Conservation (phyloP, 2,329 filamentous ascomycete genomes). For the Trichoderma sp. region DNA sequence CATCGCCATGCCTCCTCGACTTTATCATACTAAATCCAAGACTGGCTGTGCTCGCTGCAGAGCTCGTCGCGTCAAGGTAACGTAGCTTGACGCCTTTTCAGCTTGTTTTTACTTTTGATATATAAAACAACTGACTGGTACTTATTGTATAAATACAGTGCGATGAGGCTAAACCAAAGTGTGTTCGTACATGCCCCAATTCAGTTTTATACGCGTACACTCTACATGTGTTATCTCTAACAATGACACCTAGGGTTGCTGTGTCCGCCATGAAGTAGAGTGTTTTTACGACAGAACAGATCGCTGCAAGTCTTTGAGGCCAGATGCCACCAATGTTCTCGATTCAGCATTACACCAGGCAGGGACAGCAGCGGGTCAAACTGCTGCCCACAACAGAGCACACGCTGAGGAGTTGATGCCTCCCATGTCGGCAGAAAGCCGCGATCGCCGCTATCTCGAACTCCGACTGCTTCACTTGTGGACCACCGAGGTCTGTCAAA, state of each 20-base stretch:
- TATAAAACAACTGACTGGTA: neutral
- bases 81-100: rapidly evolving
- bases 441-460: neutral
- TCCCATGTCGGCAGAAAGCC: neutral
- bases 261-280: neutral
- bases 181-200: neutral
- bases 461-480: neutral
- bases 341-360: neutral
- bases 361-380: neutral
- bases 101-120: neutral
- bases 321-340: neutral
- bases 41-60: neutral
- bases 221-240: neutral
- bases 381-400: neutral
- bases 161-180: neutral
- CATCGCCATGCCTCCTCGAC: neutral
- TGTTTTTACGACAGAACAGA: neutral
- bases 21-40: neutral
- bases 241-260: neutral
- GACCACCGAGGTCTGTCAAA: neutral
- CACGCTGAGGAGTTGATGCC: neutral
- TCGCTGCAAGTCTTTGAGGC: neutral
- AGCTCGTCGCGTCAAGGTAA: neutral
- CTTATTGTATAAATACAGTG: neutral
- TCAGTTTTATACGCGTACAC: neutral